Base-by-base conservation (phyloP, 495 filamentous ascomycete species). In the Melanomma pulvis-pyrius region DNA sequence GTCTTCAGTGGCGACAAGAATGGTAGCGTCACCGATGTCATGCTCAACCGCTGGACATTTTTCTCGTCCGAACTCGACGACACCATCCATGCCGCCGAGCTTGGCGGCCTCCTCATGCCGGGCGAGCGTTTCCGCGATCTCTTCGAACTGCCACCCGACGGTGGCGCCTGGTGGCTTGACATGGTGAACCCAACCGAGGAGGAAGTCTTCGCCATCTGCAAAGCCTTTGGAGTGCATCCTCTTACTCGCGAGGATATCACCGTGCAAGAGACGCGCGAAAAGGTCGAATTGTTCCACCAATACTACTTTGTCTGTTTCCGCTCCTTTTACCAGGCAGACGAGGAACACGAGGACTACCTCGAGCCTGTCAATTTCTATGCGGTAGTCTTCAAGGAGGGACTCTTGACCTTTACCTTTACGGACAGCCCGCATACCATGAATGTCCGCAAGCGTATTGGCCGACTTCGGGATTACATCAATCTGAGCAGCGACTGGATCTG, bases 241-340 rank as follows among this genome's bases (percentile, higher is more conserved):
- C 76, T 98, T 77, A 97, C 93, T 11, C 89, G 90, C 19, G 93
- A 98, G 78, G 93, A 98, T 81, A 96, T 98, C 65, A 85, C 87
- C 34, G 94, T 88, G 1, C 92, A 96, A 74, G 93, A 98, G 79
- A 88, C 92, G 17, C 92, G 93, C 24, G 93, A 98, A 79, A 98
- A 98, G 79, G 96, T 98, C 34, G 94, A 98, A 75, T 86, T 98
- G 32, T 98, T 98, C 79, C 89, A 91, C 28, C 88, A 91, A 50
- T 98, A 98, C 80, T 98, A 98, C 74, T 96, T 98, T 72, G 92
- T 96, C 55, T 96, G 90, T 75, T 98, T 98, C 83, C 88, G 93
- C 29, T 96, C 92, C 1, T 98, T 97, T 77, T 89, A 84, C 63
- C 91, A 92, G 64, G 79, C 87, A 68, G 92, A 96, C 70, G 88